Evolutionary conservation across 2,329 filamentous ascomycete genomes (phyloP).

Genomic region (Neophaeococcomyces mojaviensis): DNA sequence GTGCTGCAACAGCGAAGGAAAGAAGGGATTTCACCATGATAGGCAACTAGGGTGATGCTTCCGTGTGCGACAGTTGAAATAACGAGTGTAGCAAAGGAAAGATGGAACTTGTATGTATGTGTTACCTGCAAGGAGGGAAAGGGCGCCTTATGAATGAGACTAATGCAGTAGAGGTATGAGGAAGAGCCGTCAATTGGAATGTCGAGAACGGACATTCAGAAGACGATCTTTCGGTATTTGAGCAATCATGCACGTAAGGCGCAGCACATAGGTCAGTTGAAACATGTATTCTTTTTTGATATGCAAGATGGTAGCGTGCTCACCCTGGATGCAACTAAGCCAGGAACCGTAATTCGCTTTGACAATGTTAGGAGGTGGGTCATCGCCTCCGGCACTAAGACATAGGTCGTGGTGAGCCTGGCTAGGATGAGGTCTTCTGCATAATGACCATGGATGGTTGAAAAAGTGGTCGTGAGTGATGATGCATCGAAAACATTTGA

Average conservation of each 20-base stretch:
- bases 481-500: neutral
- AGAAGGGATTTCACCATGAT: constrained; percentile 16
- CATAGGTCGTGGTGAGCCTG: neutral
- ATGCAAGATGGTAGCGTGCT: neutral
- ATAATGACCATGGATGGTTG: too few relatives aligned
- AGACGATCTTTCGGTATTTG: constrained; percentile 1
- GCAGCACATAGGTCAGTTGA: constrained; percentile 5
- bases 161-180: neutral
- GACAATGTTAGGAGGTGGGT: neutral
- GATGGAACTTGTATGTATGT: constrained; percentile 2
- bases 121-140: constrained; percentile 3
- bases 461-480: constrained; percentile 3
- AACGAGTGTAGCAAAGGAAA: constrained; percentile 1
- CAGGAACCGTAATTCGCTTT: neutral
- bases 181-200: neutral
- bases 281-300: constrained; percentile 1
- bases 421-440: neutral
- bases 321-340: neutral
- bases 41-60: neutral
- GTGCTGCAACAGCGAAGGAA: constrained; percentile 13
- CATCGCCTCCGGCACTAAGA: neutral
- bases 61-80: neutral
- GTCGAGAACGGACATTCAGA: neutral
- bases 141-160: neutral
- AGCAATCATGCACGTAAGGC: neutral